Evolutionary conservation across 176 grass and related monocot genomes (phyloP).

Genomic region (Otatea glauca): DNA sequence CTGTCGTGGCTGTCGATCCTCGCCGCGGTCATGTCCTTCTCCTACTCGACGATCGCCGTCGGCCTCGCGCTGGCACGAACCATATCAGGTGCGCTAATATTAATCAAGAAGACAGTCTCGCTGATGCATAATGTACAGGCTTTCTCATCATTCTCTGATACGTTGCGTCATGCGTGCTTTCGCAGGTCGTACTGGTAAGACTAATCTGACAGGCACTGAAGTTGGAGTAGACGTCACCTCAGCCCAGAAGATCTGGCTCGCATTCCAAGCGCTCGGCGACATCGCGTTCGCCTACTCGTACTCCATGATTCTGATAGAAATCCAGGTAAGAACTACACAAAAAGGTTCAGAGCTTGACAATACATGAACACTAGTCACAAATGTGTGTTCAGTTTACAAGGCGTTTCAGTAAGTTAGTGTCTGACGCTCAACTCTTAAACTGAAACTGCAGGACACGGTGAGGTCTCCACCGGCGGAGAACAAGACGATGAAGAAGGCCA

Average conservation of each 20-base stretch:
- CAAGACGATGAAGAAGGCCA: slow-evolving; percentile 88
- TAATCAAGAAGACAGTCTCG: not conserved
- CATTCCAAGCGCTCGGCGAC: slow-evolving; percentile 80
- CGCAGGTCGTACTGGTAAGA: slow-evolving; percentile 59
- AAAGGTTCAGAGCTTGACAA: not conserved
- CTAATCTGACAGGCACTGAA: slow-evolving; percentile 64
- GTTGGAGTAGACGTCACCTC: slow-evolving; percentile 72
- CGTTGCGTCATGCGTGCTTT: not conserved
- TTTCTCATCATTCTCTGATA: slow-evolving; percentile 7
- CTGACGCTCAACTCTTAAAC: not conserved
- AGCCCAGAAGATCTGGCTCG: slow-evolving; percentile 78
- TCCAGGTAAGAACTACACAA: slow-evolving; percentile 51
- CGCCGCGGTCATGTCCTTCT: slow-evolving; percentile 83
- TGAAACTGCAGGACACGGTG: slow-evolving; percentile 68
- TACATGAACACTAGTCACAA: not conserved
- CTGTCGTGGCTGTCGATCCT: slow-evolving; percentile 80
- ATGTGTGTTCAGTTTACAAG: not conserved
- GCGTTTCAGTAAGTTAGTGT: not conserved
- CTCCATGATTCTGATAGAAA: slow-evolving; percentile 94
- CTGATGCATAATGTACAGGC: not conserved
- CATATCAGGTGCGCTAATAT: slow-evolving; percentile 50
- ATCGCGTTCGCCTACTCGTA: slow-evolving; percentile 92
- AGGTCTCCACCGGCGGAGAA: slow-evolving; percentile 79
- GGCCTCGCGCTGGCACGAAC: slow-evolving; percentile 63
- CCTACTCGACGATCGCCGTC: slow-evolving; percentile 73